phyloP scores from a whole-genome alignment of 495 filamentous ascomycete species.

The Lasiosphaeria hispida region DNA sequence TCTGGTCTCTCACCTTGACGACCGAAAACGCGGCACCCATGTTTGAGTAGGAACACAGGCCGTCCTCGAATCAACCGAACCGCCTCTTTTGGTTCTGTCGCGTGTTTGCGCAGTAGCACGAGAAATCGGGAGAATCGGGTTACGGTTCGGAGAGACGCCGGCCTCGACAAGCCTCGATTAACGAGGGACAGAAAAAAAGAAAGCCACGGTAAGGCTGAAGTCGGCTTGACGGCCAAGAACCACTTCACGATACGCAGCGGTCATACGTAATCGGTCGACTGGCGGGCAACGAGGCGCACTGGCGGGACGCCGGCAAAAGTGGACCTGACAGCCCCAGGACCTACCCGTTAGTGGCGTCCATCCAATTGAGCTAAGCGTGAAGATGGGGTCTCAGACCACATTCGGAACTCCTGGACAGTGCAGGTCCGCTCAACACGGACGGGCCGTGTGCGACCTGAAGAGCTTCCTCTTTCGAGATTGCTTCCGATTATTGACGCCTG shows the following conservation, averaged over 20 bases:
- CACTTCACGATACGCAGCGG: not conserved
- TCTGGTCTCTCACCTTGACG: constrained; percentile 42
- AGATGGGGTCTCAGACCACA: not conserved
- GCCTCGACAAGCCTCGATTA: too few species aligned
- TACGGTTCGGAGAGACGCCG: too few species aligned
- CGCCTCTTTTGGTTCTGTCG: too few species aligned
- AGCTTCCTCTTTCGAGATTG: too few species aligned
- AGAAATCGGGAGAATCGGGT: too few species aligned
- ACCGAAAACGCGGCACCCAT: constrained; percentile 43
- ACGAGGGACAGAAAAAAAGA: too few species aligned
- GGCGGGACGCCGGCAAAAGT: not conserved
- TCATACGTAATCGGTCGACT: not conserved
- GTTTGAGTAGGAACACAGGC: too few species aligned
- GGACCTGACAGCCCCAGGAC: not conserved
- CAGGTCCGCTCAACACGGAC: not conserved
- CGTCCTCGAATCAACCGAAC: not conserved
- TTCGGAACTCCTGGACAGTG: not conserved
- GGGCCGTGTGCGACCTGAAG: too few species aligned
- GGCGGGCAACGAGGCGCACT: not conserved
- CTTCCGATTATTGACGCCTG: too few species aligned
- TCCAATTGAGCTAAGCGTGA: not conserved
- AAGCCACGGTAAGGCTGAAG: too few species aligned
- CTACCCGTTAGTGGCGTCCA: not conserved
- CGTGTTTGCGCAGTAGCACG: too few species aligned
- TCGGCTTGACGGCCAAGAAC: not conserved